phyloP scores from a whole-genome alignment of 106 monocot genomes.

The Allium cepa region DNA sequence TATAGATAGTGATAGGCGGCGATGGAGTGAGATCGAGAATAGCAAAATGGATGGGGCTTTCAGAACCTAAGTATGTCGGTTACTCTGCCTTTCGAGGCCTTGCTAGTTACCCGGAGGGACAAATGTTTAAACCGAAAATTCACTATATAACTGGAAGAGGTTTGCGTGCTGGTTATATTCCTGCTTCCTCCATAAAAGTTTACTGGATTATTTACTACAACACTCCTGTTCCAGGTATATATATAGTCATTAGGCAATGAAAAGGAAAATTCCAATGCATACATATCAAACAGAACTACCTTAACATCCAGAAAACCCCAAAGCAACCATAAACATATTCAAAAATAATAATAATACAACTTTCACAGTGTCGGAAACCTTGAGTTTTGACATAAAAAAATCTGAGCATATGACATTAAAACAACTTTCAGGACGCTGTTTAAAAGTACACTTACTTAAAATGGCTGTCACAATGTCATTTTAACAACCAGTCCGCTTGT shows the following conservation, averaged over 20 bases:
- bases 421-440: too few species aligned
- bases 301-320: too few species aligned
- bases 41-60: slow-evolving; percentile 96
- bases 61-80: slow-evolving; percentile 81
- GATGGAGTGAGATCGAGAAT: slow-evolving; percentile 79
- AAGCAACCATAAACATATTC: too few species aligned
- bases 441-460: too few species aligned
- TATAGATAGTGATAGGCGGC: slow-evolving; percentile 81
- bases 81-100: slow-evolving; percentile 91
- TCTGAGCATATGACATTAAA: too few species aligned
- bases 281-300: too few species aligned
- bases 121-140: slow-evolving; percentile 57
- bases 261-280: too few species aligned
- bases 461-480: too few species aligned
- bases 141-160: slow-evolving; percentile 81
- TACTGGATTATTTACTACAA: slow-evolving; percentile 99
- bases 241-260: background rate
- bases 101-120: slow-evolving; percentile 66
- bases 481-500: too few species aligned
- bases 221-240: slow-evolving; percentile 61
- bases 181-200: slow-evolving; percentile 74
- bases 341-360: too few species aligned
- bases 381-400: too few species aligned
- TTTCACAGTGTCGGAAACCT: too few species aligned
- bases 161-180: slow-evolving; percentile 73